Base-by-base conservation (phyloP, 2,329 filamentous ascomycete genomes). In the Fusarium sambucinum region DNA sequence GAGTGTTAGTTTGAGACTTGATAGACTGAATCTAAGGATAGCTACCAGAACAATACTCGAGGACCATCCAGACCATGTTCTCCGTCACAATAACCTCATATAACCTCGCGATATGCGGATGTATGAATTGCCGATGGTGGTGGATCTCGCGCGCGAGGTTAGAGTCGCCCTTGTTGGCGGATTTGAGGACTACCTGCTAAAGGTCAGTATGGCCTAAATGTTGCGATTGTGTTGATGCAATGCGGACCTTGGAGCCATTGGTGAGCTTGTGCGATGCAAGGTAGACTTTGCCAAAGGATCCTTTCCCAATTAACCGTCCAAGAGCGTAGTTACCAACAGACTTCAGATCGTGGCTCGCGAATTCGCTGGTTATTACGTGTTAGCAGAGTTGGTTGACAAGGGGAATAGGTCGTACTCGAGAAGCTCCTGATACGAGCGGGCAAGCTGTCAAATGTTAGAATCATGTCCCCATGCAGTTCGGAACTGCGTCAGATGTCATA, bases 81-180 rank as follows among this genome's bases (percentile, higher is more conserved):
- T 99, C 96, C 3, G 96, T 99, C 66, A 99, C 94, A 74, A 99
- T 97, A 63, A 99, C 95, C 83, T 99, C 96, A 83, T 99, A 98
- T 23, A 99, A 84, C 51, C 96, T 89, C 45, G 96, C 94, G 74
- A 99, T 99, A 81, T 99, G 96, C 23, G 96, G 96, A 77, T 99
- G 96, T 69, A 97, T 87, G 80, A 99, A 97, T 80, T 99, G 96
- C 72, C 96, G 92, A 79, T 99, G 96, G 78, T 99, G 96, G 79
- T 99, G 96, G 73, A 99, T 99, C 79, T 99, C 96, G 73, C 96
- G 92, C 17, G 95, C 95, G 48, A 99, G 90, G 78, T 99, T 99
- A 55, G 93, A 89, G 79, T 99, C 96, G 77, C 94, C 91, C 79
- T 97, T 97, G 78, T 96, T 95, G 67, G 96, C 96, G 64, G 94